Conservation (phyloP, 2,329 filamentous ascomycete species). For the Aspergillus costaricaensis region DNA sequence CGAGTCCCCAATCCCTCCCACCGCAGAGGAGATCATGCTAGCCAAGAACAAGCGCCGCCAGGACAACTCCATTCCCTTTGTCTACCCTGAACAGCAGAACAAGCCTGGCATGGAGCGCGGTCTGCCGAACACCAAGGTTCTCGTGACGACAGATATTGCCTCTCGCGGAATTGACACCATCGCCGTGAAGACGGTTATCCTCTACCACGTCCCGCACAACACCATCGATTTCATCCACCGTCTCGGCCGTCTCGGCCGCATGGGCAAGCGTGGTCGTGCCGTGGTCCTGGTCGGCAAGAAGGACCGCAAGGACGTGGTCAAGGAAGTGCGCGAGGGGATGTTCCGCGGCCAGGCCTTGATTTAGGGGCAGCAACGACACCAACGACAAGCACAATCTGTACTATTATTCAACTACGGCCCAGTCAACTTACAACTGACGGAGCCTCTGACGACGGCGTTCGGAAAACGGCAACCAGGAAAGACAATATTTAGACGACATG, state of each 20-base stretch:
- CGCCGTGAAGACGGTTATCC: conserved; percentile 83
- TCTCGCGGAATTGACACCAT: conserved; percentile 93
- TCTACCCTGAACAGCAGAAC: conserved; percentile 39
- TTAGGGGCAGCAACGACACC: conserved; percentile 39
- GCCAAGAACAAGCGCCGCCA: conserved; percentile 32
- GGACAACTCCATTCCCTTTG: conserved; percentile 44
- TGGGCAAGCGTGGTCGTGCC: conserved; percentile 85
- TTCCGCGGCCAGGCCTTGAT: conserved; percentile 78
- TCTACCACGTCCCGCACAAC: conserved; percentile 97
- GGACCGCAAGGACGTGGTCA: conserved; percentile 85
- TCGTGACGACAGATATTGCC: conserved; percentile 91
- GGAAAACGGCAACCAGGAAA: neutral
- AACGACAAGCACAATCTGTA: neutral
- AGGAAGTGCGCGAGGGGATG: conserved; percentile 89
- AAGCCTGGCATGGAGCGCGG: conserved; percentile 44
- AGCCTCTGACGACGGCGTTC: neutral
- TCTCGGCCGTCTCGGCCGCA: conserved; percentile 84
- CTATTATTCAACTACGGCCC: neutral
- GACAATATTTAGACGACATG: neutral
- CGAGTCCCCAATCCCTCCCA: conserved; percentile 39
- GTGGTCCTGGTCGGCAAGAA: conserved; percentile 88
- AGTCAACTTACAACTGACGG: neutral
- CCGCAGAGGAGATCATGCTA: conserved; percentile 37
- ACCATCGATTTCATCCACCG: conserved; percentile 98
- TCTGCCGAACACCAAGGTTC: conserved; percentile 78